phyloP scores from a whole-genome alignment of 1,284 basidiomycete species.

The Volvariella surrecta region DNA sequence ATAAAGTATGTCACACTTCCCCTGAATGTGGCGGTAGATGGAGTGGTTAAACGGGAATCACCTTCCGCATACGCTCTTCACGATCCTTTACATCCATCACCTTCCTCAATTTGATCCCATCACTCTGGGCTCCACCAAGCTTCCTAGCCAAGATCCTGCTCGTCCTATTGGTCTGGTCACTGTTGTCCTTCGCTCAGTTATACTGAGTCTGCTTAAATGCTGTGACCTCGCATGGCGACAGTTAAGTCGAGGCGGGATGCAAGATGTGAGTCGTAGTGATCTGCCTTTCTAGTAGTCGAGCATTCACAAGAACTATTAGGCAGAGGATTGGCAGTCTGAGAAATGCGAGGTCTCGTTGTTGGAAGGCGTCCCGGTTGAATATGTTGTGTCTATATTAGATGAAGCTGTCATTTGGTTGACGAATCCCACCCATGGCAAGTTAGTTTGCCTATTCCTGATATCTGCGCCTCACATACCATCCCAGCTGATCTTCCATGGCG shows the following conservation, averaged over 20 bases:
- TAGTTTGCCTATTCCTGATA: conserved; percentile 6
- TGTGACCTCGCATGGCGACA: conserved; percentile 81
- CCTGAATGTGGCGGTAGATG: conserved; percentile 41
- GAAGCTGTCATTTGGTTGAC: conserved; percentile 47
- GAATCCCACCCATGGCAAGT: conserved; percentile 30
- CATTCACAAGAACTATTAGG: conserved; percentile 27
- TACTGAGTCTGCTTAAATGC: conserved; percentile 74
- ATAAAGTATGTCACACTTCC: neutral
- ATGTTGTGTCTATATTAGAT: conserved; percentile 53
- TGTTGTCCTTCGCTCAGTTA: conserved; percentile 61
- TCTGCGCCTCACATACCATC: conserved; percentile 1
- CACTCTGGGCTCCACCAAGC: conserved; percentile 28
- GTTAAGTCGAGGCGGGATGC: conserved; percentile 60
- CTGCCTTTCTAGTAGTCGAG: conserved; percentile 4
- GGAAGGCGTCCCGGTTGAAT: conserved; percentile 56
- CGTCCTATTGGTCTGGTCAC: conserved; percentile 55
- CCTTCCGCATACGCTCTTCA: conserved; percentile 81
- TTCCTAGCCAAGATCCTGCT: conserved; percentile 21
- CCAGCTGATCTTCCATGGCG: conserved; percentile 36
- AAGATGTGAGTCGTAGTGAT: conserved; percentile 53
- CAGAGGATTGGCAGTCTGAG: conserved; percentile 85
- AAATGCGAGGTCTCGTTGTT: conserved; percentile 78
- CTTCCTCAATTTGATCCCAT: conserved; percentile 47
- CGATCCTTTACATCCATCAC: conserved; percentile 72
- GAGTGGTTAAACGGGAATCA: conserved; percentile 83